These are phyloP conservation scores for Turnera subulata DNA, from an alignment of 345 rosid species.

Conservation along the genomic window DNA sequence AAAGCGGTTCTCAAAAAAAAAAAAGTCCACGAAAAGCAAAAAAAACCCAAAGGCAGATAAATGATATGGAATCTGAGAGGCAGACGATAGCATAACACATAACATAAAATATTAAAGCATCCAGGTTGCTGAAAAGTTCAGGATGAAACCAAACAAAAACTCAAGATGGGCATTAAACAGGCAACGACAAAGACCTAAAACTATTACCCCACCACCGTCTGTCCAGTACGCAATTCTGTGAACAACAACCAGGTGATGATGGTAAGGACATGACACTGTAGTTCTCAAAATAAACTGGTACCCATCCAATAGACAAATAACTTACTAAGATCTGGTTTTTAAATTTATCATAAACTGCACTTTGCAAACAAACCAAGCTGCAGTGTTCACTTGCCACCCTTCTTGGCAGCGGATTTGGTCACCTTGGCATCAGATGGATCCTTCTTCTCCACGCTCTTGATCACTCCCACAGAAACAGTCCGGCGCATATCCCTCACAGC, in stretches of 20 bases:
- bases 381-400: slow-evolving; percentile 70
- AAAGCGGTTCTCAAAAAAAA: too few relatives aligned
- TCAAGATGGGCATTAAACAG: too few relatives aligned
- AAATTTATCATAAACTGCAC: background rate
- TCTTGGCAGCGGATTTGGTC: too few relatives aligned
- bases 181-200: too few relatives aligned
- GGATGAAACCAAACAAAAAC: too few relatives aligned
- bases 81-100: too few relatives aligned
- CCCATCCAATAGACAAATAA: background rate
- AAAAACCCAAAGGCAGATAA: too few relatives aligned
- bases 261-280: background rate
- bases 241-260: slow-evolving; percentile 8
- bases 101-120: too few relatives aligned
- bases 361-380: background rate
- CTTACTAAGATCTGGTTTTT: background rate
- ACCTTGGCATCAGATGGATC: too few relatives aligned
- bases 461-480: slow-evolving; percentile 75
- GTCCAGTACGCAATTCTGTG: slow-evolving; percentile 21
- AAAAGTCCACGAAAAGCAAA: too few relatives aligned
- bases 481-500: slow-evolving; percentile 89
- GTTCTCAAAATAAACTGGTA: background rate
- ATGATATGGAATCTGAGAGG: too few relatives aligned
- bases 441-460: slow-evolving; percentile 80
- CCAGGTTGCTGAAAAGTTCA: too few relatives aligned
- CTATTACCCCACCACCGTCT: slow-evolving; percentile 20